Evolutionary conservation across 768 basidiomycete genomes (phyloP), one percentile per base, ranked within the genome.

Genomic region (Tulasnella sp.): DNA sequence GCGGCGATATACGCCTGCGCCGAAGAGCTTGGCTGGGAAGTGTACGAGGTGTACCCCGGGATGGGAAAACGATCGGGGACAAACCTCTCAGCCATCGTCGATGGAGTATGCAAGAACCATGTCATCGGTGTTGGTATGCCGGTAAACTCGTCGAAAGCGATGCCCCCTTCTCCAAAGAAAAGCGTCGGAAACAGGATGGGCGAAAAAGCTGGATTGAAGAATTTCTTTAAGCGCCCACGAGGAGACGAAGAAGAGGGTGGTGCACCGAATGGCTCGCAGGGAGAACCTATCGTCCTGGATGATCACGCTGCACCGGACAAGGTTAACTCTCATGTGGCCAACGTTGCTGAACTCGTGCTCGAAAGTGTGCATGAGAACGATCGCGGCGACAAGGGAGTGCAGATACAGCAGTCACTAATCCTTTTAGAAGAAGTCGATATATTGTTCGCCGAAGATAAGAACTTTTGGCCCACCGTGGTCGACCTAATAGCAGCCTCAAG

Each of bases 1-100:
- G 92, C 95, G 1, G 90, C 95, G 31, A 93, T 98, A 2, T 96
- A 98, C 86, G 96, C 97, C 0, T 97, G 96, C 84, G 96, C 96
- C 6, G 91, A 92, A 78, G 97, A 99, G 86, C 88, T 99, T 46
- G 95, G 93, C 20, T 99, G 95, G 95, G 95, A 97, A 75, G 91
- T 99, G 18, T 98, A 98, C 84, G 98, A 99, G 85, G 96, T 99
- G 18, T 94, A 96, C 86, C 95, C 98, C 37, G 98, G 98, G 3
- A 92, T 97, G 76, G 96, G 96, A n/a, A 94, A 91, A 84, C 91
- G 98, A 48, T 94, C 91, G 81, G 94, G 94, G 8, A 88, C 91
- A 37, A 94, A 91, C 83, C 87, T 99, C 82, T 91, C 93, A 80
- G 89, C 89, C 80, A 89, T 96, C 82, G 91, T 98, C 73, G 98